Percentiles rank a stretch among this genome's conserved stretches.
These are phyloP conservation scores for Cladosporium halotolerans DNA, from an alignment of 2,329 filamentous ascomycete species.

Conservation along the genomic window DNA sequence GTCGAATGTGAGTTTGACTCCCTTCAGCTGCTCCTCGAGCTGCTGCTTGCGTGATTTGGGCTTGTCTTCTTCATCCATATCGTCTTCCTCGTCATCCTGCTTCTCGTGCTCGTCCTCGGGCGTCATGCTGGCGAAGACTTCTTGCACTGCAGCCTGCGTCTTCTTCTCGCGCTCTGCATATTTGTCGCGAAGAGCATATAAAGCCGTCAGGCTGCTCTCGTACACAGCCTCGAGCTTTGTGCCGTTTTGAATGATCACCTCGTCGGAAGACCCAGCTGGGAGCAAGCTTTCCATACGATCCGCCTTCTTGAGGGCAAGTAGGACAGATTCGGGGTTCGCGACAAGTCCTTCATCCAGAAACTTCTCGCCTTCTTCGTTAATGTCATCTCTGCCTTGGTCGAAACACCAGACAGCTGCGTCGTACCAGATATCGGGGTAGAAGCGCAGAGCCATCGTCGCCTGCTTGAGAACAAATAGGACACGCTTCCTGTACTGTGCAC, in stretches of 20 bases:
- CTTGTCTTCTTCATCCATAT: conserved; percentile 49
- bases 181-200: conserved; percentile 82
- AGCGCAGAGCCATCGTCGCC: conserved; percentile 84
- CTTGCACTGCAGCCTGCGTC: conserved; percentile 49
- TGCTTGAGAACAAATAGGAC: conserved; percentile 90
- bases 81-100: conserved; percentile 43
- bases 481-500: conserved; percentile 65
- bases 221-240: conserved; percentile 76
- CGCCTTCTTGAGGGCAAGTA: conserved; percentile 82
- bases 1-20: conserved; percentile 59
- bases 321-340: conserved; percentile 88
- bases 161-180: conserved; percentile 60
- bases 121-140: conserved; percentile 45
- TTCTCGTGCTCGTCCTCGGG: conserved; percentile 35
- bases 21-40: conserved; percentile 50
- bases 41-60: conserved; percentile 46
- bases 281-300: conserved; percentile 79
- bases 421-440: conserved; percentile 94
- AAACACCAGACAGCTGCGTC: conserved; percentile 92
- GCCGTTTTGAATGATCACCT: conserved; percentile 60
- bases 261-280: conserved; percentile 61
- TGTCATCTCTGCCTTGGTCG: conserved; percentile 60
- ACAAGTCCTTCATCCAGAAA: conserved; percentile 76
- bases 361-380: conserved; percentile 57
- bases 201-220: conserved; percentile 71